These are phyloP conservation scores for Ascocoryne sarcoides DNA, from an alignment of 2,329 filamentous ascomycete genomes.

Conservation along the genomic window DNA sequence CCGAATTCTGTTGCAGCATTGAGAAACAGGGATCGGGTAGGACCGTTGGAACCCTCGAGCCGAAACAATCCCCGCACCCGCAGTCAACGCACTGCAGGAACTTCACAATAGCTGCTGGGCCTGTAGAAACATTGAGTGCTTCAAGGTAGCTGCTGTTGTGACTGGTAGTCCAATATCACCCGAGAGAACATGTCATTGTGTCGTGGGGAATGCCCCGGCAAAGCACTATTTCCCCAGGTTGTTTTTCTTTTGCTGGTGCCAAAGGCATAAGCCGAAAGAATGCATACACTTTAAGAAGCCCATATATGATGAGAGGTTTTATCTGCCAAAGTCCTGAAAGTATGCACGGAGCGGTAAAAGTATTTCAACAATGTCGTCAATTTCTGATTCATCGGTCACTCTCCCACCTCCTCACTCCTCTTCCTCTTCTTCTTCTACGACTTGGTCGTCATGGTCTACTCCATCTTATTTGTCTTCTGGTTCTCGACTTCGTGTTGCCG, in stretches of 20 bases:
- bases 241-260: background rate
- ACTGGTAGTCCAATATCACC: background rate
- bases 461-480: background rate
- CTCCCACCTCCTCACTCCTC: background rate
- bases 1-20: background rate
- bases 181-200: background rate
- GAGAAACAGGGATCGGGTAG: background rate
- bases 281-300: background rate
- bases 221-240: background rate
- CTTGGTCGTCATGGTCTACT: constrained; percentile 8
- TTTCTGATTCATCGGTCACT: background rate
- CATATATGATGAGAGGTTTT: too few relatives aligned
- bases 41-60: background rate
- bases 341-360: too few relatives aligned
- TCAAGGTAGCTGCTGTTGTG: too few relatives aligned
- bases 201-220: background rate
- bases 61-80: background rate
- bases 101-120: too few relatives aligned
- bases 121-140: too few relatives aligned
- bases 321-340: too few relatives aligned
- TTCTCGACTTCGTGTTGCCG: constrained; percentile 14
- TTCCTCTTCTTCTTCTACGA: constrained; percentile 5
- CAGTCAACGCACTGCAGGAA: background rate
- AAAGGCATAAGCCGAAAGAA: background rate
- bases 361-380: background rate